These are phyloP conservation scores for Clitopilus passeckerianus DNA, from an alignment of 768 basidiomycete species.

Conservation along the genomic window DNA sequence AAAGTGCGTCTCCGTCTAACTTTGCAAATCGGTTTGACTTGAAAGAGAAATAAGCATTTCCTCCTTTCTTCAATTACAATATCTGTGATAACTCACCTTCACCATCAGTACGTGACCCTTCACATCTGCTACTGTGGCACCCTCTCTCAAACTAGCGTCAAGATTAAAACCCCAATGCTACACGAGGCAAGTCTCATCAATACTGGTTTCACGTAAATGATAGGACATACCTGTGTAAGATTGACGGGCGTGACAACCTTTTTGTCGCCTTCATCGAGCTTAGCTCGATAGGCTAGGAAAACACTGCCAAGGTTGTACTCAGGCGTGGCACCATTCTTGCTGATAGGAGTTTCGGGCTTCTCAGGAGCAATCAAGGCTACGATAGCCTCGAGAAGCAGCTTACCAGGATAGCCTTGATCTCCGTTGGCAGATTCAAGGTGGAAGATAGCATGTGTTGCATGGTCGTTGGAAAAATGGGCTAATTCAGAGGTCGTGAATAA, in stretches of 20 bases:
- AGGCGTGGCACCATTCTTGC: conserved; percentile 16
- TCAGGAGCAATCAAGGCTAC: conserved; percentile 40
- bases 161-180: conserved; percentile 86
- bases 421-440: conserved; percentile 54
- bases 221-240: conserved; percentile 56
- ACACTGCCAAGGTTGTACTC: conserved; percentile 60
- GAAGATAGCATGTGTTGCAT: conserved; percentile 45
- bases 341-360: conserved; percentile 19
- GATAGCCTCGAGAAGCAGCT: conserved; percentile 53
- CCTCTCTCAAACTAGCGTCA: conserved; percentile 55
- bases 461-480: conserved; percentile 28
- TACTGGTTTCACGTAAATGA: neutral
- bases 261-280: conserved; percentile 41
- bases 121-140: conserved; percentile 34
- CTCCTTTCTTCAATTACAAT: neutral
- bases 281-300: conserved; percentile 65
- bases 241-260: conserved; percentile 66
- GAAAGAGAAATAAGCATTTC: conserved; percentile 1
- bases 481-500: conserved; percentile 59
- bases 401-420: conserved; percentile 69
- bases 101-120: conserved; percentile 43
- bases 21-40: conserved; percentile 54
- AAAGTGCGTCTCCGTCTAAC: conserved; percentile 42
- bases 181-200: neutral
- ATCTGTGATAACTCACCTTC: conserved; percentile 21